phyloP scores from a whole-genome alignment of 2,329 filamentous ascomycete genomes.

The Pyrenochaeta sp. region DNA sequence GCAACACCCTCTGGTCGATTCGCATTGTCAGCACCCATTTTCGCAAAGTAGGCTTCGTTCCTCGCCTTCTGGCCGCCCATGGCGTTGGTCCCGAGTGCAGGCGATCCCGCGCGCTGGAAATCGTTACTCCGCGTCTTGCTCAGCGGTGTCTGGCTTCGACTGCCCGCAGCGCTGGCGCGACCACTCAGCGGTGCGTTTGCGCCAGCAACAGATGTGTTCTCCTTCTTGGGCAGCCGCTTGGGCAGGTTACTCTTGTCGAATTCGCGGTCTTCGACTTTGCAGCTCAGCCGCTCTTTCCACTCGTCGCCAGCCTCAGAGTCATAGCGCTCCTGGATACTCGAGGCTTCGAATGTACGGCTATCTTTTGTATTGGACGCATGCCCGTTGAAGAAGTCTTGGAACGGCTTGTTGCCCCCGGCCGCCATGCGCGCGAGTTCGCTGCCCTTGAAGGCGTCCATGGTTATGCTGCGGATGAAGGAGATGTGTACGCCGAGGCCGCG shows the following conservation, averaged over 20 bases:
- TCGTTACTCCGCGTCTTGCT: slow-evolving; percentile 45
- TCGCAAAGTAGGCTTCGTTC: slow-evolving; percentile 91
- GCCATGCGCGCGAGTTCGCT: slow-evolving; percentile 94
- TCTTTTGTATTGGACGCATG: slow-evolving; percentile 56
- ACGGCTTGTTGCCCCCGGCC: slow-evolving; percentile 85
- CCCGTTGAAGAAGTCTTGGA: slow-evolving; percentile 83
- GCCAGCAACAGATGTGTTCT: slow-evolving; percentile 28
- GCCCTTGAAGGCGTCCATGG: slow-evolving; percentile 98
- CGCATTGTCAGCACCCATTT: slow-evolving; percentile 83
- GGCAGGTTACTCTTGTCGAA: slow-evolving; percentile 77
- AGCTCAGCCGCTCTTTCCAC: slow-evolving; percentile 88
- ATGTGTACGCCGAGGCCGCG: slow-evolving; percentile 96
- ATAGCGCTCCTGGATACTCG: slow-evolving; percentile 89
- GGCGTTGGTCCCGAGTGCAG: slow-evolving; percentile 48
- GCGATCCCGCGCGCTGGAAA: slow-evolving; percentile 45
- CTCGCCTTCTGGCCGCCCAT: slow-evolving; percentile 60
- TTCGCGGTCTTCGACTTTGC: slow-evolving; percentile 86
- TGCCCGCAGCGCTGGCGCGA: slow-evolving; percentile 43
- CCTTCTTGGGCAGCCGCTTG: slow-evolving; percentile 50
- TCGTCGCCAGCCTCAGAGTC: slow-evolving; percentile 90
- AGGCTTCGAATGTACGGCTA: slow-evolving; percentile 75
- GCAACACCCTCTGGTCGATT: slow-evolving; percentile 74
- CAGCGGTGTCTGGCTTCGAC: slow-evolving; percentile 50
- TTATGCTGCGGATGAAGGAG: slow-evolving; percentile 95
- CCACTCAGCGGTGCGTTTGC: slow-evolving; percentile 39